Conservation (phyloP, 441 rosid species). For the Biscutella laevigata region DNA sequence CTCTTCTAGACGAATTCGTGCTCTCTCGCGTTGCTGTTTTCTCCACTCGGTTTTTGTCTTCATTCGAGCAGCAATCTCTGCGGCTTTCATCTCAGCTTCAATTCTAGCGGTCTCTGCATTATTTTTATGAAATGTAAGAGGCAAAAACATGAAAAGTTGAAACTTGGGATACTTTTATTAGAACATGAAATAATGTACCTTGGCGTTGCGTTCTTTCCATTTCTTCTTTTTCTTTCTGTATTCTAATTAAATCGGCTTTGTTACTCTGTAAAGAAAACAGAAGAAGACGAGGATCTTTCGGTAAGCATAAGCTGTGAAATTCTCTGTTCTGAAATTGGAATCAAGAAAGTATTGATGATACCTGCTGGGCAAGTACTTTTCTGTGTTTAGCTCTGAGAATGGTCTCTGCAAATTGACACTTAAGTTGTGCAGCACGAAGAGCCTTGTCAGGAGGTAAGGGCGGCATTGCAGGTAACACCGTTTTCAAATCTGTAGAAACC, state of each 20-base stretch:
- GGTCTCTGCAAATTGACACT: constrained; percentile 70
- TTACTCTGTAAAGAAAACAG: constrained; percentile 36
- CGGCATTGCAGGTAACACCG: constrained; percentile 32
- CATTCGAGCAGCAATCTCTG: constrained; percentile 45
- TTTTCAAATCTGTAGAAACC: constrained; percentile 37
- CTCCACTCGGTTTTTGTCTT: constrained; percentile 47
- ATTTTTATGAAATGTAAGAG: neutral
- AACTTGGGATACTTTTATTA: neutral
- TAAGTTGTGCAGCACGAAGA: constrained; percentile 69
- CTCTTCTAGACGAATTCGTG: constrained; percentile 31
- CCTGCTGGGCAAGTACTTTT: constrained; percentile 39
- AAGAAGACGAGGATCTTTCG: neutral
- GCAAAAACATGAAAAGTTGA: neutral
- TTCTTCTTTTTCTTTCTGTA: constrained; percentile 61
- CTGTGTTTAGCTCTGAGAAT: constrained; percentile 64
- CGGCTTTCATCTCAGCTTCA: constrained; percentile 62
- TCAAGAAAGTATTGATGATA: constrained; percentile 27
- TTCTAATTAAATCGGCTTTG: constrained; percentile 51
- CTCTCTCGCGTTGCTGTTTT: constrained; percentile 41
- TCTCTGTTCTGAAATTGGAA: neutral
- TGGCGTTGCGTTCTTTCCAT: constrained; percentile 59
- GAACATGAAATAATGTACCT: constrained; percentile 38
- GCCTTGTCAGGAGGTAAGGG: constrained; percentile 66
- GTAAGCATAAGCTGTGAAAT: neutral
- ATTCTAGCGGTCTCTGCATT: constrained; percentile 56